Evolutionary conservation across 2,329 filamentous ascomycete species (phyloP), one percentile per base, ranked within the genome.

Genomic region (Talaromyces sp.): DNA sequence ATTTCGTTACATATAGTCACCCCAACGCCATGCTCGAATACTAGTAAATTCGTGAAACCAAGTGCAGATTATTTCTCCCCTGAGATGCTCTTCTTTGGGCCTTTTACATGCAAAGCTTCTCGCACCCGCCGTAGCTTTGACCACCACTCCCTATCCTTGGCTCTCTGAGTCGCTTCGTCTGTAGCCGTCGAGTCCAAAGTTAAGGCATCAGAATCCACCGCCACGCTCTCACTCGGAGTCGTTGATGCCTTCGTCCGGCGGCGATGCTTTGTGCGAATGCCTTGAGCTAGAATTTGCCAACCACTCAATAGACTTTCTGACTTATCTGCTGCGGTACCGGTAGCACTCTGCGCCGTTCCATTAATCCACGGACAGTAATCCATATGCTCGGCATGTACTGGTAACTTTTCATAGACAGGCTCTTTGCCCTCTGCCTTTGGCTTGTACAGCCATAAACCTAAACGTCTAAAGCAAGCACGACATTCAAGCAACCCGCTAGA

Each of bases 401-500:
- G 86, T 1, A 94, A 79, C 57, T 84, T 81, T 5, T 68, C 67
- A 56, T 73, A 73, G 8, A 75, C 64, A 11, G 70, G 63, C 0
- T 64, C 56, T 13, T 68, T 69, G 15, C 71, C 73, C 31, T 88
- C 81, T 65, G 84, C 83, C 72, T 87, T 91, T 71, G 86, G 87
- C 67, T 86, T 88, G 71, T 96, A 97, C 78, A 99, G 88, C 94
- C 94, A 99, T 2, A 99, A 80, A 0, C 94, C 94, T 0, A 97
- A 79, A 1, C 92, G 85, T 60, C 94, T 86, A 67, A 96, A 89
- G 70, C 94, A 99, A 19, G 90, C 89, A 59, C 87, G 82, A 72
- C 94, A 99, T 4, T 85, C 86, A 5, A 89, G 86, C 15, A 93
- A 83, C 60, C 90, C 88, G 9, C 67, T 70, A 28, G 69, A 65